These are phyloP conservation scores for Malus orientalis DNA, from an alignment of 306 rosid species.

Conservation along the genomic window DNA sequence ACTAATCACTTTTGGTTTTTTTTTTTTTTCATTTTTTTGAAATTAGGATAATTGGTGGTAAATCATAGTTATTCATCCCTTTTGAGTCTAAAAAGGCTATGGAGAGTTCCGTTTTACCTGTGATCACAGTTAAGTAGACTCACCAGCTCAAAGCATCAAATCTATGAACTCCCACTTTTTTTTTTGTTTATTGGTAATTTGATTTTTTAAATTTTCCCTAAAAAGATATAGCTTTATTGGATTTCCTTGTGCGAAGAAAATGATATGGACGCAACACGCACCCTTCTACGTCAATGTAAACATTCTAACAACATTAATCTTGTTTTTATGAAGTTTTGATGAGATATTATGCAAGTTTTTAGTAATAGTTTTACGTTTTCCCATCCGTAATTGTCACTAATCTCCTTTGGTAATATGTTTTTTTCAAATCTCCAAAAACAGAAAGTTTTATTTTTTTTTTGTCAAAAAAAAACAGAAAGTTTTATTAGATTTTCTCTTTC, in stretches of 20 bases:
- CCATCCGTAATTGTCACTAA: neutral
- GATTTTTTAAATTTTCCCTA: neutral
- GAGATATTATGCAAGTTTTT: too few relatives aligned
- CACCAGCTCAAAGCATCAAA: too few relatives aligned
- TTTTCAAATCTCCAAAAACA: neutral
- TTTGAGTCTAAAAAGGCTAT: accelerated
- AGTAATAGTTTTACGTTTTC: neutral
- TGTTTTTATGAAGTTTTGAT: too few relatives aligned
- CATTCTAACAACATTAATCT: too few relatives aligned
- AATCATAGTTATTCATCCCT: too few relatives aligned
- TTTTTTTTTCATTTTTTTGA: neutral
- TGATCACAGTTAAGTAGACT: too few relatives aligned
- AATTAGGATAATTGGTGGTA: too few relatives aligned
- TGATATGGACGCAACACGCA: neutral
- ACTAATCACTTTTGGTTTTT: neutral
- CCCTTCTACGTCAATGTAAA: neutral
- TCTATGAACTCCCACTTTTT: too few relatives aligned
- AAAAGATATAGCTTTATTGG: neutral
- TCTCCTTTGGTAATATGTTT: too few relatives aligned
- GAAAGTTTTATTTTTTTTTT: too few relatives aligned
- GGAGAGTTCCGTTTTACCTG: too few relatives aligned
- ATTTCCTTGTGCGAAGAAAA: neutral
- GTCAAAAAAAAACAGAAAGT: neutral
- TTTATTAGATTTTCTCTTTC: neutral
- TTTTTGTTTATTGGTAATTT: too few relatives aligned